Percentiles rank a stretch among this genome's conserved stretches.
phyloP scores from a whole-genome alignment of 805 yeast species.

The Starmerella potacharoeniae region DNA sequence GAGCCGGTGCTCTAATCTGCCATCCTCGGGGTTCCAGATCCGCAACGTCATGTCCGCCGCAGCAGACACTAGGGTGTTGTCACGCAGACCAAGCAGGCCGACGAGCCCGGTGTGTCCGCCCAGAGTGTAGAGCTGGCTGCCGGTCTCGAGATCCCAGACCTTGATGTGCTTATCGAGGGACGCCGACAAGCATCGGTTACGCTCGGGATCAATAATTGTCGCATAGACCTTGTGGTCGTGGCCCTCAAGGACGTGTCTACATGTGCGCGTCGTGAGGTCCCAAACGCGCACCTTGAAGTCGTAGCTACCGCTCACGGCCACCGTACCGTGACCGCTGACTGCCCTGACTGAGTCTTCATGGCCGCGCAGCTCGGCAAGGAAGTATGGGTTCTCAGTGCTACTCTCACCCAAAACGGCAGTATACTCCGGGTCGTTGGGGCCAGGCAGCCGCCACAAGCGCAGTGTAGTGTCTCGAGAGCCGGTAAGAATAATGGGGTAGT shows the following conservation, averaged over 20 bases:
- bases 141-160: slow-evolving; percentile 80
- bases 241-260: slow-evolving; percentile 64
- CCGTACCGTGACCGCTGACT: slow-evolving; percentile 73
- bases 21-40: slow-evolving; percentile 80
- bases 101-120: slow-evolving; percentile 87
- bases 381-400: slow-evolving; percentile 39
- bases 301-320: slow-evolving; percentile 79
- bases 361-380: slow-evolving; percentile 58
- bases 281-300: slow-evolving; percentile 86
- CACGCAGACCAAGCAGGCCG: slow-evolving; percentile 69
- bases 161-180: slow-evolving; percentile 80
- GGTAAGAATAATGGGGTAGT: slow-evolving; percentile 62
- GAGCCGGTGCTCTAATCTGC: slow-evolving; percentile 53
- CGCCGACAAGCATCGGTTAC: slow-evolving; percentile 78
- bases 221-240: slow-evolving; percentile 83
- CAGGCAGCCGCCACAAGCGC: slow-evolving; percentile 75
- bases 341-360: slow-evolving; percentile 77
- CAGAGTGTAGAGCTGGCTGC: slow-evolving; percentile 54
- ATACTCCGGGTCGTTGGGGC: slow-evolving; percentile 27
- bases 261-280: slow-evolving; percentile 67
- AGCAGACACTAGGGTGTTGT: slow-evolving; percentile 73
- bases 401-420: slow-evolving; percentile 12
- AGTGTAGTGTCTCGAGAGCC: slow-evolving; percentile 81
- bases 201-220: slow-evolving; percentile 66
- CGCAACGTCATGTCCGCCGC: slow-evolving; percentile 91